These are phyloP conservation scores for Phytophthora palmivora DNA, from an alignment of 352 stramenopile genomes.

Conservation along the genomic window DNA sequence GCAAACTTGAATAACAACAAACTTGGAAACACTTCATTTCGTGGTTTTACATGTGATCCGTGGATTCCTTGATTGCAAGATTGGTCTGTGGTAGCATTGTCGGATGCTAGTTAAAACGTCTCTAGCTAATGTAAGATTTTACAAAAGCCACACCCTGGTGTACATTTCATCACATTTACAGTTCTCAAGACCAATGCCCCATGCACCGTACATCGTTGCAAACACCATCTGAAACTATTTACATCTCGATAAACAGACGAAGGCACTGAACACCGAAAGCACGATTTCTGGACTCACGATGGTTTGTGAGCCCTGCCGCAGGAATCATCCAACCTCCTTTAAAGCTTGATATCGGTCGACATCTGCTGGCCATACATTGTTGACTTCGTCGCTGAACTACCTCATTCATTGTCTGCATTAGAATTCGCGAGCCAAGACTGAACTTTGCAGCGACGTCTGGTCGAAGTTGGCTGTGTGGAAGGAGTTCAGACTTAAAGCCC, in stretches of 20 bases:
- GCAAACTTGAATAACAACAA: too few relatives aligned
- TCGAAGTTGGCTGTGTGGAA: conserved; percentile 89
- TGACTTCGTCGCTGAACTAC: conserved; percentile 3
- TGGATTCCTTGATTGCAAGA: too few relatives aligned
- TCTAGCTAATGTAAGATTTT: too few relatives aligned
- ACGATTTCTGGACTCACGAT: conserved; percentile 29
- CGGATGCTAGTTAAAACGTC: too few relatives aligned
- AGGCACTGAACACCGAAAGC: conserved; percentile 21
- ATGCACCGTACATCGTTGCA: conserved; percentile 16
- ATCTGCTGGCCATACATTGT: not conserved
- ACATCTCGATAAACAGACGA: conserved; percentile 17
- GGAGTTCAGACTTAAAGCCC: conserved; percentile 71
- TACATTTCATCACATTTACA: conserved; percentile 21
- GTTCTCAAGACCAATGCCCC: conserved; percentile 15
- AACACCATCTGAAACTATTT: conserved; percentile 19
- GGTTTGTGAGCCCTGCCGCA: not conserved
- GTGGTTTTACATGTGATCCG: too few relatives aligned
- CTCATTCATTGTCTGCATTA: conserved; percentile 12
- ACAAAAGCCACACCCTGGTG: too few relatives aligned
- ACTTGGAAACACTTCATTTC: too few relatives aligned
- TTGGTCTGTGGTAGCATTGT: too few relatives aligned
- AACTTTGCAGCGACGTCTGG: conserved; percentile 61
- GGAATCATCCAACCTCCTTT: conserved; percentile 1
- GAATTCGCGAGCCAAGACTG: conserved; percentile 53
- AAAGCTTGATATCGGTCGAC: conserved; percentile 6